These are phyloP conservation scores for Hemisphaericaspora subhashii DNA, from an alignment of 1,139 yeast species.

Conservation along the genomic window DNA sequence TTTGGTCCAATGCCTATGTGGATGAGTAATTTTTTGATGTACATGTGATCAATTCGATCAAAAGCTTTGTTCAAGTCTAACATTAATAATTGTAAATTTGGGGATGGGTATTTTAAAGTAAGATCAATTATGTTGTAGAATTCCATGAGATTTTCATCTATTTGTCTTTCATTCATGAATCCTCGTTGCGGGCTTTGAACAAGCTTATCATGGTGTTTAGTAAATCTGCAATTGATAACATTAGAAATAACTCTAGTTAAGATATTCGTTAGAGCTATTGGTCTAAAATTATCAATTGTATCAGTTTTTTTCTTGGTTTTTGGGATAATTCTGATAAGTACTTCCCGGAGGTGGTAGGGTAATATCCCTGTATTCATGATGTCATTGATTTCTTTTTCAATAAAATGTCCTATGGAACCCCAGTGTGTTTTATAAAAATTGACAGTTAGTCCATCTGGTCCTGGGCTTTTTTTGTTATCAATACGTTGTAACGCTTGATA, in stretches of 20 bases:
- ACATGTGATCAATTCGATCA: background rate
- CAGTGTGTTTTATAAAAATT: background rate
- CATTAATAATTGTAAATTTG: background rate
- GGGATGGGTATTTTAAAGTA: background rate
- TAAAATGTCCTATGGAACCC: background rate
- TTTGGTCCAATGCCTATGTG: background rate
- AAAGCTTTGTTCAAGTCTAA: background rate
- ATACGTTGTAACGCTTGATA: background rate
- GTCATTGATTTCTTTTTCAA: too few relatives aligned
- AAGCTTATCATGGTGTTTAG: background rate
- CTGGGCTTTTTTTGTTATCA: background rate
- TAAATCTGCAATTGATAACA: background rate
- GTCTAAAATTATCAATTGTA: background rate
- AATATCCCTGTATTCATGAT: background rate
- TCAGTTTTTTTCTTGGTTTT: background rate
- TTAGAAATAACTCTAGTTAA: background rate
- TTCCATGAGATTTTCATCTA: constrained; percentile 1
- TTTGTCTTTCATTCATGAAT: background rate
- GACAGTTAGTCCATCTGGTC: constrained; percentile 1
- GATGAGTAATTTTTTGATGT: background rate
- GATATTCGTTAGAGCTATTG: background rate
- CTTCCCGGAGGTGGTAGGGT: background rate
- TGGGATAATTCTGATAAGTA: background rate
- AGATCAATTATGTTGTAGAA: background rate
- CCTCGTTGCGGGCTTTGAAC: background rate